Base-by-base conservation (phyloP, 2,329 filamentous ascomycete genomes). In the Arthrobotrys conoides region DNA sequence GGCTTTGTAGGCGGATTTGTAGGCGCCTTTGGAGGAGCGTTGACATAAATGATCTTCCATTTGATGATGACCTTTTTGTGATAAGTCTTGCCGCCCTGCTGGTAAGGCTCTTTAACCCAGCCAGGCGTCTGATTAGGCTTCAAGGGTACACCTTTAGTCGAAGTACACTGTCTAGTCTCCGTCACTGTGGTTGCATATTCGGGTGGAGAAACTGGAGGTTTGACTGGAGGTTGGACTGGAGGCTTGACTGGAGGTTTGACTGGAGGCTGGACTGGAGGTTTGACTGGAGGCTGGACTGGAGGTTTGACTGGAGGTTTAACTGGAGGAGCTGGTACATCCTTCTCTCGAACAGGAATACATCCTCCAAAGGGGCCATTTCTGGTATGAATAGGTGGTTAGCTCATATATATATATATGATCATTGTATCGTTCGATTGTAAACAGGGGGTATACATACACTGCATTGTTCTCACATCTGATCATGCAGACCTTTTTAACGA, bases 291-390 rank as follows among this genome's bases (percentile, higher is more conserved):
- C n/a, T n/a, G n/a, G n/a, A n/a, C n/a, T n/a, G n/a, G n/a, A n/a
- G n/a, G n/a, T n/a, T n/a, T n/a, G n/a, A n/a, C n/a, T n/a, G n/a
- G n/a, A n/a, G n/a, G n/a, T n/a, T n/a, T n/a, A n/a, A n/a, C n/a
- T n/a, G n/a, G n/a, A n/a, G n/a, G n/a, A n/a, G n/a, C n/a, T n/a
- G n/a, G 49, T 55, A 6, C 22, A n/a, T 5, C 49, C 2, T 14
- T 9, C 24, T 55, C 49, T 55, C 12, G 49, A 9, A 55, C 49
- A 33, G 49, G 10, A 55, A 55, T 16, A 33, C 49, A 55, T 1
- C 49, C 49, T 55, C 49, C 49, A 55, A 55, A 55, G 12, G 49
- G 49, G 24, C 49, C 49, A 33, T 55, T 55, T 55, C 49, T 55
- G 14, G 12, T 33, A 55, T 55, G 12, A 30, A 2, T n/a, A 55